These are phyloP conservation scores for Nigrograna mackinnonii DNA, from an alignment of 2,329 filamentous ascomycete species.

Conservation along the genomic window DNA sequence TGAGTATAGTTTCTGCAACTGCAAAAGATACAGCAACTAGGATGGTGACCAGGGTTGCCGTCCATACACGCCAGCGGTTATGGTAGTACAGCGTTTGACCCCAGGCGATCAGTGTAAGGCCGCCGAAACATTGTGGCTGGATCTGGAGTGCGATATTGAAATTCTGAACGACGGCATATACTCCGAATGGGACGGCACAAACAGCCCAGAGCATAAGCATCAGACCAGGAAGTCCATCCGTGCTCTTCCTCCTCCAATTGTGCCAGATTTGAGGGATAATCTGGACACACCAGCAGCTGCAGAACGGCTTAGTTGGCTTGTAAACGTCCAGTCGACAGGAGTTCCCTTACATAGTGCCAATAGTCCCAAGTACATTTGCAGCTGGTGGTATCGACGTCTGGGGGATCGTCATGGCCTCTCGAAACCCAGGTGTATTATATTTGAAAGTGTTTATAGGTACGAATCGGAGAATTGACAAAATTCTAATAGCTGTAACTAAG, in stretches of 20 bases:
- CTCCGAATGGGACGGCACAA: conserved; percentile 56
- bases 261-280: conserved; percentile 56
- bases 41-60: conserved; percentile 47
- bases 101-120: conserved; percentile 55
- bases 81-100: conserved; percentile 57
- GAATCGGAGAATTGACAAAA: too few relatives aligned
- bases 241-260: conserved; percentile 64
- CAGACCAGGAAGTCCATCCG: conserved; percentile 60
- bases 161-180: conserved; percentile 58
- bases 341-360: conserved; percentile 62
- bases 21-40: conserved; percentile 51
- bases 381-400: conserved; percentile 45
- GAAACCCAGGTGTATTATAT: too few relatives aligned
- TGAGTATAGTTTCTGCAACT: conserved; percentile 59
- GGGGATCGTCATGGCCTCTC: conserved; percentile 31
- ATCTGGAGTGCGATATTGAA: conserved; percentile 59
- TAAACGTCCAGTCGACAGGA: too few relatives aligned
- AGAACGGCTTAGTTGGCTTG: too few relatives aligned
- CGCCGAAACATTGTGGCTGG: conserved; percentile 58
- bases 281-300: conserved; percentile 49
- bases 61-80: conserved; percentile 53
- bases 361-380: conserved; percentile 61
- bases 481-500: too few relatives aligned
- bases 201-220: conserved; percentile 70
- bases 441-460: too few relatives aligned